Base-by-base conservation (phyloP, 805 yeast species). In the Lipomyces chichibuensis region DNA sequence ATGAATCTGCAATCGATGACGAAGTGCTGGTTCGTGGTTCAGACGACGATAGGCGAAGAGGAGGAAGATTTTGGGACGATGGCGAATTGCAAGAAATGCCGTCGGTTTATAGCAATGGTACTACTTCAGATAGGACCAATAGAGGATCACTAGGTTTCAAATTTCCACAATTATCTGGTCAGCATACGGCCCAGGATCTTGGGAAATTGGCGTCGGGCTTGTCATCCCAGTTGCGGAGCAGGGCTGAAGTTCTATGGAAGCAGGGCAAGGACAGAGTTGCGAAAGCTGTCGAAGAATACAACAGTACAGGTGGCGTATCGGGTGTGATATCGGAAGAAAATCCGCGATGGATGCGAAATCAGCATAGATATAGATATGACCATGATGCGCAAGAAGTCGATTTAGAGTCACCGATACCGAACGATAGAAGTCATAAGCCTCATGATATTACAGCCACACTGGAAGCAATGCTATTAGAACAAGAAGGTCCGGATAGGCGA, bases 261-360 rank as follows among this genome's bases (percentile, higher is more conserved):
- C 83, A 85, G 68, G 89, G 92, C 1, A 81, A 83, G 62, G 82
- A 86, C 65, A 86, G 87, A 49, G 80, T 89, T 11, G 84, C 85
- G 69, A 85, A 85, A 71, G 90, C 89, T 53, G 79, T 88, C 35
- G 89, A 85, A 61, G 84, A 84, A 74, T 84, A 88, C 71, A 61
- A 69, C 33, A 55, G 49, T 33, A 27, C 65, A 8, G 53, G 59
- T n/a, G 59, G 58, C 6, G 7, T 58, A 13, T 39, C 57, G 54
- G 61, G 33, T 25, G 46, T 20, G 43, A 17, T 29, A 65, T 56
- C 27, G n/a, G 67, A 59, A 49, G 59, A 43, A 13, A 62, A 32
- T 39, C 71, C 71, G 27, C 60, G 71, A 14, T 69, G 71, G 71
- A 65, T 69, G 70, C 63, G 66, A 11, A 43, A 59, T 53, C 71